Base-by-base conservation (phyloP, 2,329 filamentous ascomycete species). In the Aureobasidium sp. region DNA sequence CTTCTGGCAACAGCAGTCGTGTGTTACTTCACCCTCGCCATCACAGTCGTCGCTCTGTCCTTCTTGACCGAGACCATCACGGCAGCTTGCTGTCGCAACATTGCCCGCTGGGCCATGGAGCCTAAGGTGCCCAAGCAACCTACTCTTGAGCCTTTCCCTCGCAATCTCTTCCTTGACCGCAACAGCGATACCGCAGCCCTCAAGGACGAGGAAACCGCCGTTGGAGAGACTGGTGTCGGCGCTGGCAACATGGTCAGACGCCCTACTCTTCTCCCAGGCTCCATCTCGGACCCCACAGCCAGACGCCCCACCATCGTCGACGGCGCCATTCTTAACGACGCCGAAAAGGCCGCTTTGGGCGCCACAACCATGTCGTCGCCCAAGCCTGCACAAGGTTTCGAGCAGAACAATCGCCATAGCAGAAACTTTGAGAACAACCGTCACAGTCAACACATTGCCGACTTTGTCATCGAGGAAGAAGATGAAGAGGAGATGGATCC, bases 1-100 rank as follows among this genome's bases (percentile, higher is more conserved):
- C 67, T 76, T 14, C 62, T 73, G 25, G 65, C 75, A 17, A 72
- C 73, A 3, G 74, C 72, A 1, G 63, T 75, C 5, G 73, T 72
- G 1, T 74, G 70, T 36, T 77, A 77, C 63, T 61, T 58, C 17
- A 64, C 62, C 15, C 67, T 76, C 8, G 39, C 48, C 3, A 36
- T 61, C 37, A 47, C 48, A 2, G 59, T 61, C 29, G 2, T 53
- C 15, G 48, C 39, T 14, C 12, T 61, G 1, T 61, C 59, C 5
- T 52, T 52, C 47, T n/a, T 61, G 48, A 61, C 59, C 37, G 59
- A 61, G 41, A 61, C 48, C 9, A 41, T 52, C 14, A 61, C 47
- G 5, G 36, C 59, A 25, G 59, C 59, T n/a, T 49, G 25, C n/a
- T 61, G 59, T 36, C 47, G 59, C 27, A 68, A 69, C 25, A 65